These are phyloP conservation scores for Aspergillus avenaceus DNA, from an alignment of 495 filamentous ascomycete genomes.

Conservation along the genomic window DNA sequence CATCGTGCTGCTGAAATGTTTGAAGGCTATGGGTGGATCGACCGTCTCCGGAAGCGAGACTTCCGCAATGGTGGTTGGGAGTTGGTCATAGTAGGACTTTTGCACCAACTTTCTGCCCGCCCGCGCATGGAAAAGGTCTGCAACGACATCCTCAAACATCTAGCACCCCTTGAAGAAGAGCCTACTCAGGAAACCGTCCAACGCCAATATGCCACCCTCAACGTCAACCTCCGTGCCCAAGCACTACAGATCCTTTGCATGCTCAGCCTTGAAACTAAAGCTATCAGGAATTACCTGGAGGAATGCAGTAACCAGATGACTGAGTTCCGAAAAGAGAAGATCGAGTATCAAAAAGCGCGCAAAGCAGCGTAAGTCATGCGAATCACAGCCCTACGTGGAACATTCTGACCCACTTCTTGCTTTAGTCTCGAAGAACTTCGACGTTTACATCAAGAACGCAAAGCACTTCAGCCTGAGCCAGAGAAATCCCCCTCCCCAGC, in stretches of 20 bases:
- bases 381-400: constrained; percentile 14
- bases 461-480: constrained; percentile 71
- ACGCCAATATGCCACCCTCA: constrained; percentile 64
- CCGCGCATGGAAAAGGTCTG: constrained; percentile 65
- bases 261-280: constrained; percentile 80
- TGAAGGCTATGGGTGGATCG: constrained; percentile 70
- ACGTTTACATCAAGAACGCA: constrained; percentile 78
- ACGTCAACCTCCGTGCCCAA: constrained; percentile 77
- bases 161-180: constrained; percentile 71
- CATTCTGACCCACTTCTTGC: constrained; percentile 13
- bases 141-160: constrained; percentile 70
- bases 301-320: constrained; percentile 92
- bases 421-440: constrained; percentile 77
- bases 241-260: constrained; percentile 83
- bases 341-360: constrained; percentile 78
- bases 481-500: constrained; percentile 59
- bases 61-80: constrained; percentile 92
- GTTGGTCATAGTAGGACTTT: constrained; percentile 77
- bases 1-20: constrained; percentile 79
- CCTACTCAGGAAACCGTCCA: constrained; percentile 69
- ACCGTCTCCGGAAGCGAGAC: constrained; percentile 74
- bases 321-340: constrained; percentile 87
- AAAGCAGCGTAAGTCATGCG: constrained; percentile 70
- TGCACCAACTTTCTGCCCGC: constrained; percentile 77
- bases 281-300: constrained; percentile 82